Evolutionary conservation across 1,139 yeast genomes (phyloP).

Genomic region (Candida glucosophila): DNA sequence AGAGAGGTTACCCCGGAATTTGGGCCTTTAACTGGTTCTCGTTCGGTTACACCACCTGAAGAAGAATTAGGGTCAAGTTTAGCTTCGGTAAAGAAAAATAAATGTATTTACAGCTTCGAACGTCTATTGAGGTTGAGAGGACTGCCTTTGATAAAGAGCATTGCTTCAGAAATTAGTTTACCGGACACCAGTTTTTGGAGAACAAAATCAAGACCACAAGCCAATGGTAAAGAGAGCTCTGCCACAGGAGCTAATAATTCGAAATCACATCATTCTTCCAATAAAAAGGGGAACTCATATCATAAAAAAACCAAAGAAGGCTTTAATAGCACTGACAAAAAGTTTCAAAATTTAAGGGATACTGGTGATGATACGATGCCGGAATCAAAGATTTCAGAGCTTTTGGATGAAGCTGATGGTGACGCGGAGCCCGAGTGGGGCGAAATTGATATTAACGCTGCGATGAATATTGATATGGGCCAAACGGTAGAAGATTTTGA

Average conservation of each 20-base stretch:
- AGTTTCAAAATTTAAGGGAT: no score
- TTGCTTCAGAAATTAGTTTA: conserved; percentile 17
- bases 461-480: conserved; percentile 36
- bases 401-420: conserved; percentile 31
- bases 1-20: conserved; percentile 37
- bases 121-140: conserved; percentile 23
- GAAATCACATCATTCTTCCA: conserved; percentile 2
- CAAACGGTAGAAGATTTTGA: conserved; percentile 66
- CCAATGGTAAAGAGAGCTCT: conserved; percentile 4
- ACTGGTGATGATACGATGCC: conserved; percentile 22
- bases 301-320: conserved; percentile 16
- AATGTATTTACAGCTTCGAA: conserved; percentile 29
- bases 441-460: conserved; percentile 22
- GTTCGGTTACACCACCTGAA: no score
- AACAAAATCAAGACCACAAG: conserved; percentile 9
- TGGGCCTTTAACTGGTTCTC: conserved; percentile 8
- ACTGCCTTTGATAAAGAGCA: conserved; percentile 26
- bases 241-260: conserved; percentile 4
- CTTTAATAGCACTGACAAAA: no score
- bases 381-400: conserved; percentile 21
- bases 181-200: conserved; percentile 41
- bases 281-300: conserved; percentile 7
- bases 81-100: conserved; percentile 9
- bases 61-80: neutral
- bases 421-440: conserved; percentile 51